Base-by-base conservation (phyloP, 2,329 filamentous ascomycete genomes). In the Penicillium sp. region DNA sequence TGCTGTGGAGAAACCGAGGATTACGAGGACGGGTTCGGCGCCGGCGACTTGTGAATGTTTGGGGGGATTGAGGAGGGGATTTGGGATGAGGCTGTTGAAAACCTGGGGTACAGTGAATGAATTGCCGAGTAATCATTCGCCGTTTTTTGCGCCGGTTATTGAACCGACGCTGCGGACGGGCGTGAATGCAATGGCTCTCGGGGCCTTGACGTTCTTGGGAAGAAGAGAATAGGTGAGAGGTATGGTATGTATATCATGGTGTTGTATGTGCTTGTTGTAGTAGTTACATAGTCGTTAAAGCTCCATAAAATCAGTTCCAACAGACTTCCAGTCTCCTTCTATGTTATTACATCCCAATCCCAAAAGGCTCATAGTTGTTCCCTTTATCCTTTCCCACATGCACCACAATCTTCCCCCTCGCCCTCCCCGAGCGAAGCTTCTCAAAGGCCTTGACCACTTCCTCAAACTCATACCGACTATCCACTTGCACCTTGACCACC, bases 351-450 rank as follows among this genome's bases (percentile, higher is more conserved):
- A 56, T 47, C 19, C 54, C 54, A 37, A 56, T 56, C 7, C 54
- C 54, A 56, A 56, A 56, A 3, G 54, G 44, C 30, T 56, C 54
- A 8, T 24, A 37, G 54, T 56, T 37, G 9, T 47, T 42, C 13
- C 50, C 38, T 37, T 59, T n/a, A 30, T 54, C 44, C 40, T 62
- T 59, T 5, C 56, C 56, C 10, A 79, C 75, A 62, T 71, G 74
- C 66, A 84, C 69, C 28, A 90, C 79, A 64, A 90, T 75, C 76
- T 90, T 90, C 0, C 88, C 88, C 64, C 76, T 83, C 1, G 84
- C 80, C 37, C 83, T 80, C 0, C 84, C 83, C 0, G 78, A 83
- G 76, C 84, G 87, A 68, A 89, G 70, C 70, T 81, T 86, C 72
- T 83, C 81, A 73, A 85, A 87, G 1, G 86, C 88, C 69, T 83